Conservation (phyloP, 2,329 filamentous ascomycete species). For the Fulvia fulva region DNA sequence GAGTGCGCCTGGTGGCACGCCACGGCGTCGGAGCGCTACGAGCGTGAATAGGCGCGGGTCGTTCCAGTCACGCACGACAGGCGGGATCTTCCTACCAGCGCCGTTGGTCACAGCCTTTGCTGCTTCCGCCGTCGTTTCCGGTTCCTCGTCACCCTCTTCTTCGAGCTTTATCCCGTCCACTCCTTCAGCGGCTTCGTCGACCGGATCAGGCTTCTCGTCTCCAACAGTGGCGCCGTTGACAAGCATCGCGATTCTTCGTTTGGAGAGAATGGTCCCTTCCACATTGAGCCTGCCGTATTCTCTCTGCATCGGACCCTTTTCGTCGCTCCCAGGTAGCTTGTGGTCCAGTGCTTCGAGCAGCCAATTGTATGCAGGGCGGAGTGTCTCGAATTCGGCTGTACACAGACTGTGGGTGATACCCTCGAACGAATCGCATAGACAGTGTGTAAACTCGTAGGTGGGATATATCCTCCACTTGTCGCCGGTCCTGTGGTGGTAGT, state of each 20-base stretch:
- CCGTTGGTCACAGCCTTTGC: conserved; percentile 21
- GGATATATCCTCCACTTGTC: conserved; percentile 89
- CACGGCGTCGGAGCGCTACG: conserved; percentile 75
- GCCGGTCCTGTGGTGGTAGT: conserved; percentile 73
- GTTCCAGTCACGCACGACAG: conserved; percentile 78
- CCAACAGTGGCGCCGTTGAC: conserved; percentile 59
- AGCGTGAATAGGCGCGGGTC: conserved; percentile 87
- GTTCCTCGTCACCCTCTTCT: conserved; percentile 39
- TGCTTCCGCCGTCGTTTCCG: conserved; percentile 24
- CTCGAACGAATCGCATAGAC: conserved; percentile 88
- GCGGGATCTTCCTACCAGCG: conserved; percentile 35
- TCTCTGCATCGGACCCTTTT: conserved; percentile 73
- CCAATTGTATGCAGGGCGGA: conserved; percentile 86
- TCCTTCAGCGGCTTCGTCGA: conserved; percentile 28
- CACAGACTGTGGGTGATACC: conserved; percentile 88
- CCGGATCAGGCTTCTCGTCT: conserved; percentile 19
- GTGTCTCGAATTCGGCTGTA: conserved; percentile 86
- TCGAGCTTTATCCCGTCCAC: conserved; percentile 41
- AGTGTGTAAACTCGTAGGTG: conserved; percentile 85
- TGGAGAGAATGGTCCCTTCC: conserved; percentile 79
- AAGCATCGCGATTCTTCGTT: conserved; percentile 76
- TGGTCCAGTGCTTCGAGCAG: conserved; percentile 76
- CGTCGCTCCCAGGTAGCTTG: conserved; percentile 61
- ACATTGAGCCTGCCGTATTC: conserved; percentile 79
- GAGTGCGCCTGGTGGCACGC: conserved; percentile 82